phyloP scores from a whole-genome alignment of 1,139 yeast genomes.

The Scheffersomyces parashehatae region DNA sequence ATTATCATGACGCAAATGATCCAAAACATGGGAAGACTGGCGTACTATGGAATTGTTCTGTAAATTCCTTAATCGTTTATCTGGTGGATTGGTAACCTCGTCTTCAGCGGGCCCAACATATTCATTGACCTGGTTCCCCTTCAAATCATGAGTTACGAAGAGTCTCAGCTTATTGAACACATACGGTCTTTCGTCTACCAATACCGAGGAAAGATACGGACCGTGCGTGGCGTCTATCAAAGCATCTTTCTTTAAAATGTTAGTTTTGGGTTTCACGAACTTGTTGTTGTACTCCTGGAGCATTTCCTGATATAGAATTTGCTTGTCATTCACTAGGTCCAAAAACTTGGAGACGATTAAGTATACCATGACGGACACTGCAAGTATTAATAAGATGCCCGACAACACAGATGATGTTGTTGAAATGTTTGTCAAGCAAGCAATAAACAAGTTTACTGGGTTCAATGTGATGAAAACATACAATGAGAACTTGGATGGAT shows the following conservation, averaged over 20 bases:
- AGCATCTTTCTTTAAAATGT: conserved; percentile 59
- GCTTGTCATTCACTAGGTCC: conserved; percentile 56
- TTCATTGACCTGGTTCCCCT: conserved; percentile 31
- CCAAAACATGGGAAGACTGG: conserved; percentile 13
- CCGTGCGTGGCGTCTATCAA: conserved; percentile 61
- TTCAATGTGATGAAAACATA: conserved; percentile 51
- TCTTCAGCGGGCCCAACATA: conserved; percentile 6
- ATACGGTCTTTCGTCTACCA: conserved; percentile 31
- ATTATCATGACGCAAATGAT: conserved; percentile 12
- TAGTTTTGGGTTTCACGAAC: conserved; percentile 62
- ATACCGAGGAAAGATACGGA: conserved; percentile 31
- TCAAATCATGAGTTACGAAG: conserved; percentile 48
- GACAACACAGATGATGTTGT: conserved; percentile 16
- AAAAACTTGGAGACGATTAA: conserved; percentile 46
- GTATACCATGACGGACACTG: conserved; percentile 42
- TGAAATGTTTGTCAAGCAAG: conserved; percentile 23
- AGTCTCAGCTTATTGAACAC: conserved; percentile 39
- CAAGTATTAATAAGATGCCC: conserved; percentile 16
- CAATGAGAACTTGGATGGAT: conserved; percentile 24
- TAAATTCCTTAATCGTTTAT: conserved; percentile 4
- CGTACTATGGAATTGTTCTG: conserved; percentile 7
- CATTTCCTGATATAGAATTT: conserved; percentile 60
- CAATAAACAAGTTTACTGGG: conserved; percentile 50
- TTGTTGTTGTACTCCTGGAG: conserved; percentile 65
- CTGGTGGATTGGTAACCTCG: not conserved